Percentiles rank a stretch among this genome's conserved stretches.
phyloP scores from a whole-genome alignment of 2,329 filamentous ascomycete genomes.

The Helminthosporium solani region DNA sequence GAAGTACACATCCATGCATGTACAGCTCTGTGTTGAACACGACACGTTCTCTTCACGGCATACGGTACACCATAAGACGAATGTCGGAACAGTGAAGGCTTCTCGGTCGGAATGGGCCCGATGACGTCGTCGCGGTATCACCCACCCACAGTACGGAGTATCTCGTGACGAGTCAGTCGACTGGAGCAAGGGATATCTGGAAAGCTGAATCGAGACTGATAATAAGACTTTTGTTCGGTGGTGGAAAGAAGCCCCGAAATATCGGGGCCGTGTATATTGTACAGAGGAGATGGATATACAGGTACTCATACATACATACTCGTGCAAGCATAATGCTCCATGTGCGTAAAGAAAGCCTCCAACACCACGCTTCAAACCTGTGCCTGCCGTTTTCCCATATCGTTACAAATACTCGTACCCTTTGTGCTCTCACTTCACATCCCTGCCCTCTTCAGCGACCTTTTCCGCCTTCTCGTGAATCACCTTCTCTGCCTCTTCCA shows the following conservation, averaged over 20 bases:
- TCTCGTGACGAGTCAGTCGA: too few relatives aligned
- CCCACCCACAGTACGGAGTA: background rate
- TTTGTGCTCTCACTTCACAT: conserved; percentile 2
- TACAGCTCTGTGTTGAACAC: too few relatives aligned
- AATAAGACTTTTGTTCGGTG: too few relatives aligned
- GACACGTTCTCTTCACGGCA: too few relatives aligned
- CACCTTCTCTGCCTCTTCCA: conserved; percentile 12
- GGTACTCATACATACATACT: background rate
- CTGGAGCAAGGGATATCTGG: too few relatives aligned
- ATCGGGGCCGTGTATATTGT: too few relatives aligned
- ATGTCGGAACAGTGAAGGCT: background rate
- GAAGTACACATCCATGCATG: too few relatives aligned
- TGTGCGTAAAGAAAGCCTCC: background rate
- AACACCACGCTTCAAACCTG: background rate
- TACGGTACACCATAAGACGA: background rate
- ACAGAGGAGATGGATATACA: background rate
- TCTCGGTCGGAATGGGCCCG: background rate
- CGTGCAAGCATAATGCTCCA: background rate
- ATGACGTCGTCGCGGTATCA: conserved; percentile 13
- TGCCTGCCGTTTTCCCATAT: background rate
- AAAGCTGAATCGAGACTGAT: too few relatives aligned
- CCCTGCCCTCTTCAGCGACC: conserved; percentile 11
- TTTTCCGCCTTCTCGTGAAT: conserved; percentile 10
- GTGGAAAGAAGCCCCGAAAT: too few relatives aligned
- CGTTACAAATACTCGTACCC: background rate